phyloP scores from a whole-genome alignment of 306 rosid genomes.

The Prunus mume region DNA sequence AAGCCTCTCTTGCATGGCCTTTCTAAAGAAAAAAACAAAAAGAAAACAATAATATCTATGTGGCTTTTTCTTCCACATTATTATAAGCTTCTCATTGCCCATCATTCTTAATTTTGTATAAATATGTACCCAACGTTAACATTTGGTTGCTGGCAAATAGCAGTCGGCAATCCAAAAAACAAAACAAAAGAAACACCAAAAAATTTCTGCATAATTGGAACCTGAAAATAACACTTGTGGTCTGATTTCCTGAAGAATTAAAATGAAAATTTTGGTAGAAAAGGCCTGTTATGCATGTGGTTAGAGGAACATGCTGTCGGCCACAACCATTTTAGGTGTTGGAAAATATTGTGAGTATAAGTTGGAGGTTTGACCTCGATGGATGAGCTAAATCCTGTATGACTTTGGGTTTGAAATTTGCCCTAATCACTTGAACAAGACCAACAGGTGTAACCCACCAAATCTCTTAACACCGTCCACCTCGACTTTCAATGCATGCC shows the following conservation, averaged over 20 bases:
- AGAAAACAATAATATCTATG: neutral
- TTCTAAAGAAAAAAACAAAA: neutral
- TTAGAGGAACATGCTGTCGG: conserved; percentile 55
- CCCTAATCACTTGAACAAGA: conserved; percentile 8
- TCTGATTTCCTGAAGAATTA: no score
- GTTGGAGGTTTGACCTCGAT: conserved; percentile 52
- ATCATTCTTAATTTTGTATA: neutral
- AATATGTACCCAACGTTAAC: neutral
- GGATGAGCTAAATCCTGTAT: conserved; percentile 24
- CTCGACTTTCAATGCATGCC: neutral
- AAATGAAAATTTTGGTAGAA: neutral
- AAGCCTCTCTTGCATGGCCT: neutral
- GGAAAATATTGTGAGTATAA: conserved; percentile 19
- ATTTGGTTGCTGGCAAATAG: no score
- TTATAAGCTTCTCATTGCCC: neutral
- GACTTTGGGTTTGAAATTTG: conserved; percentile 21
- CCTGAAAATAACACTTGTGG: no score
- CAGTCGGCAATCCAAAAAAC: neutral
- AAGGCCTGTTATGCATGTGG: conserved; percentile 41
- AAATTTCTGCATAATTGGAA: neutral
- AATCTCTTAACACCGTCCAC: conserved; percentile 35
- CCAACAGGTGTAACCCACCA: conserved; percentile 14
- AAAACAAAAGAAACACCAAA: no score
- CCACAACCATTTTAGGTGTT: conserved; percentile 37
- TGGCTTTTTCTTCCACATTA: neutral